Evolutionary conservation across 352 stramenopile genomes (phyloP), one percentile per base, ranked within the genome.

Genomic region (Pythium utonaiense): DNA sequence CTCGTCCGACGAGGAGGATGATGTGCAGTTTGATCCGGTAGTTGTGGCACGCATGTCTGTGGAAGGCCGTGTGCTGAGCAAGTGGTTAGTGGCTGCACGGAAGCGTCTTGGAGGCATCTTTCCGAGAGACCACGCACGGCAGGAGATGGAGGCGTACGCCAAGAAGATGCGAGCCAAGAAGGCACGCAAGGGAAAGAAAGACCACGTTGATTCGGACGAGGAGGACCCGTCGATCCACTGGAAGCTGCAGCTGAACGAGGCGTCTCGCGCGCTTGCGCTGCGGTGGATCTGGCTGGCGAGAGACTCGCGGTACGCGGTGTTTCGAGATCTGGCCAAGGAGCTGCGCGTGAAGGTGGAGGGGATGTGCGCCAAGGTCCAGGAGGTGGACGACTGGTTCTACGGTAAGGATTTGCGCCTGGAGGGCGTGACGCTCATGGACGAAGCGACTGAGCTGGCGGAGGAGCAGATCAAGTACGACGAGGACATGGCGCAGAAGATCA

Each of bases 371-470:
- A 78, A 95, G 48, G 97, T 98, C 67, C 82, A 88, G 4, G 85
- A 94, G 59, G 87, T 94, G n/a, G 91, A 98, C 53, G 90, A 98
- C 71, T 98, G 93, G 90, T 98, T 95, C 69, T 98, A 88, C 54
- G 83, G 86, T 1, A 85, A 83, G 8, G 93, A 96, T 52, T 62
- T 98, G 54, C 82, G 88, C 6, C 52, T 97, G 47, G 86, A 93
- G 53, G 91, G 88, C 14, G 55, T 80, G n/a, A 68, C 66, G 30
- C 56, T 96, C 1, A 58, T 77, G 48, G 73, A 84, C 2, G 79
- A 92, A 38, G 87, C 75, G 1, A 64, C 61, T 2, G 73, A 80
- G 48, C 71, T 93, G 2, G 58, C 71, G 4, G 65, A 79, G 45
- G 82, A 91, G 56, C 80, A 91, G 62, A 58, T 62, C 21, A 69